Evolutionary conservation across 2,329 filamentous ascomycete species (phyloP), one percentile per base, ranked within the genome.

Genomic region (Clonostachys sp.): DNA sequence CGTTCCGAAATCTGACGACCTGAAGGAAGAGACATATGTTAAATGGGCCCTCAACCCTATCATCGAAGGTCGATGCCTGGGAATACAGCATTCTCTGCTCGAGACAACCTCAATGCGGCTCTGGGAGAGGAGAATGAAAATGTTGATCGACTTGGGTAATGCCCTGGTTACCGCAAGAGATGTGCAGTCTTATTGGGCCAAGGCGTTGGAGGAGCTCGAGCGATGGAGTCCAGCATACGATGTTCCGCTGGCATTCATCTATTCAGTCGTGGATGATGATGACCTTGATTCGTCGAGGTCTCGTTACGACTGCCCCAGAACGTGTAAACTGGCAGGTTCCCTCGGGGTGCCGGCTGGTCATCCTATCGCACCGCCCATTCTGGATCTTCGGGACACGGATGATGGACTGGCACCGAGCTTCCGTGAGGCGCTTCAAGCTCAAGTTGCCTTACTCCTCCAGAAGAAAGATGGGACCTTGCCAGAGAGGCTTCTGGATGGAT

Each of bases 401-500:
- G 55, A 64, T 12, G 66, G 69, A 2, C 57, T 77, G 7, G 61
- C 69, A 1, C 53, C 63, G 9, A 61, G 65, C 8, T 68, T 76
- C 51, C 62, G 66, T 40, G 54, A 67, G 41, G 69, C 72, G 4
- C 45, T 75, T 6, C 52, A 61, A 14, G 61, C 62, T 7, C 61
- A 61, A 6, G 61, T 65, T 7, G 71, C 72, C 0, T 53, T 74
- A 0, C 51, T 74, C 3, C 55, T 77, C 5, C 67, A 70, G 45
- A 68, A 59, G 3, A 65, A 59, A 16, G 68, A 77, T 49, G 75
- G 74, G 7, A 83, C 79, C 35, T 63, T 89, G 8, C 81, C 85
- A 3, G 55, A 70, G 18, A 61, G 69, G 18, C 66, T 89, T 45
- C 70, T 87, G 41, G 68, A 80, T 18, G 83, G 78, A 2, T 65